phyloP scores from a whole-genome alignment of 148 eudicot species.

The Polygonum aviculare region DNA sequence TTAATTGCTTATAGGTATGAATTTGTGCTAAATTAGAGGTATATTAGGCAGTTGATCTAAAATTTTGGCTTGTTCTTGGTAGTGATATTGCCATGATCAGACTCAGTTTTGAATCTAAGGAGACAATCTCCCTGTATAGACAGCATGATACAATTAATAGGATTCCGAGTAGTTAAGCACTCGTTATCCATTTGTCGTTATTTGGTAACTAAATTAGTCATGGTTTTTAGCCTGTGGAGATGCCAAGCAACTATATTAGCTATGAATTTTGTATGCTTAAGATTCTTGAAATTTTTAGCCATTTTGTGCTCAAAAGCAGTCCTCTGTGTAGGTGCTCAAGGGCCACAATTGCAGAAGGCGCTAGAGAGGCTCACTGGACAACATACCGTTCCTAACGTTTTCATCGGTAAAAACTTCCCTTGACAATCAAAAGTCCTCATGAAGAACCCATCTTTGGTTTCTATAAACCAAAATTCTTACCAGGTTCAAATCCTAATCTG shows the following conservation, averaged over 20 bases:
- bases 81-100: background rate
- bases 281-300: background rate
- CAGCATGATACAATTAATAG: background rate
- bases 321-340: conserved; percentile 62
- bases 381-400: conserved; percentile 90
- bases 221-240: background rate
- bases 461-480: background rate
- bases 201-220: background rate
- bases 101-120: background rate
- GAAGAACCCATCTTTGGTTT: conserved; percentile 6
- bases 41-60: background rate
- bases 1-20: background rate
- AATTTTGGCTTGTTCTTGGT: background rate
- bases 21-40: background rate
- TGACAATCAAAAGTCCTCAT: background rate
- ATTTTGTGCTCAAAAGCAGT: background rate
- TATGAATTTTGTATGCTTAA: background rate
- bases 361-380: conserved; percentile 80
- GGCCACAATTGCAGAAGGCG: conserved; percentile 78
- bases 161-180: background rate
- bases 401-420: conserved; percentile 48
- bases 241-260: background rate
- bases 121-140: background rate
- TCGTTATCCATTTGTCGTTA: background rate
- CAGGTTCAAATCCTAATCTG: background rate